Evolutionary conservation across 2,329 filamentous ascomycete species (phyloP).

Genomic region (Nothophaeocryptopus gaeumannii): DNA sequence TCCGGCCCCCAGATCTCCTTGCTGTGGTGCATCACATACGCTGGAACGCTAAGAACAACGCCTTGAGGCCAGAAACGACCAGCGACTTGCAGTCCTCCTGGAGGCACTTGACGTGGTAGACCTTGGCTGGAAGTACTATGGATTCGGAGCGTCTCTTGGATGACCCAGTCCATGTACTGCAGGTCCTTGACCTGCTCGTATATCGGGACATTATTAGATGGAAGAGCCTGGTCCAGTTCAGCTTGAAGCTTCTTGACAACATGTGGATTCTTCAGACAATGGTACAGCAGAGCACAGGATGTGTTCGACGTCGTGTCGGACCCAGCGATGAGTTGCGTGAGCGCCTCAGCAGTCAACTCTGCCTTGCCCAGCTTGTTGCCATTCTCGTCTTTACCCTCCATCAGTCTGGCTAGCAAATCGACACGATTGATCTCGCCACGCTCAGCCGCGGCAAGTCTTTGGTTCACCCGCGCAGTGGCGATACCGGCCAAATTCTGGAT

Average conservation of each 20-base stretch:
- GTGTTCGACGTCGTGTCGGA: slow-evolving; percentile 77
- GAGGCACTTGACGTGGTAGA: slow-evolving; percentile 71
- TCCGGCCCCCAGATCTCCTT: slow-evolving; percentile 42
- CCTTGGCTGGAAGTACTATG: slow-evolving; percentile 85
- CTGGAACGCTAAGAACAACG: slow-evolving; percentile 40
- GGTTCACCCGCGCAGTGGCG: slow-evolving; percentile 75
- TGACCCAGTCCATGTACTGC: slow-evolving; percentile 70
- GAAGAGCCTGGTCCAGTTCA: slow-evolving; percentile 72
- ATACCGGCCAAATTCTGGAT: slow-evolving; percentile 80
- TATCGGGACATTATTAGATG: slow-evolving; percentile 60
- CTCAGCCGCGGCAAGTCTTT: slow-evolving; percentile 65
- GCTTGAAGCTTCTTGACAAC: slow-evolving; percentile 69
- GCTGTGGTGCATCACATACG: slow-evolving; percentile 43
- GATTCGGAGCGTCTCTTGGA: slow-evolving; percentile 81
- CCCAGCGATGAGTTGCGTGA: slow-evolving; percentile 83
- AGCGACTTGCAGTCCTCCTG: slow-evolving; percentile 61
- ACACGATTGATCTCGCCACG: slow-evolving; percentile 59
- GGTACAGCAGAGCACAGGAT: slow-evolving; percentile 78
- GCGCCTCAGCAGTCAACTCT: slow-evolving; percentile 82
- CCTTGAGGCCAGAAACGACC: slow-evolving; percentile 65
- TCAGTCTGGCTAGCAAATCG: slow-evolving; percentile 77
- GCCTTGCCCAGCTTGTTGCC: slow-evolving; percentile 71
- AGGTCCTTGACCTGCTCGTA: slow-evolving; percentile 73
- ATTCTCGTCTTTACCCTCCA: slow-evolving; percentile 80
- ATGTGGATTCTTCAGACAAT: slow-evolving; percentile 65